These are phyloP conservation scores for Hemileia vastatrix DNA, from an alignment of 1,284 basidiomycete species.

Conservation along the genomic window DNA sequence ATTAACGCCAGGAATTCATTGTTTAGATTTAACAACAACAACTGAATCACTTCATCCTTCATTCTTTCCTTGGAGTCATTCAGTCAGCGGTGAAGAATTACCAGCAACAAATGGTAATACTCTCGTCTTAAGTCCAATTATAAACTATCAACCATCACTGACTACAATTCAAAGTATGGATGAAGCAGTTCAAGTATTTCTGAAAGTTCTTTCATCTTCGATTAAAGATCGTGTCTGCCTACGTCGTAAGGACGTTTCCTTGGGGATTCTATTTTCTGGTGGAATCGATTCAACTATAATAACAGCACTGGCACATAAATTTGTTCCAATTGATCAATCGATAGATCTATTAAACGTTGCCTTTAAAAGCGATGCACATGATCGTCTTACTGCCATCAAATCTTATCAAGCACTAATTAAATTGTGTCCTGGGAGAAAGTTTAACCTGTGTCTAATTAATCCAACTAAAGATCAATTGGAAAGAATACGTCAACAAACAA, in stretches of 20 bases:
- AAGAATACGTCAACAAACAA: too few species aligned
- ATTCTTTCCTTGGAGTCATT: background rate
- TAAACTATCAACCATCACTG: too few species aligned
- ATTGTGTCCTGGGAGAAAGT: conserved; percentile 62
- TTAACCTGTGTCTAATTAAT: conserved; percentile 49
- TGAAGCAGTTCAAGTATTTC: too few species aligned
- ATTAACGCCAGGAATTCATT: conserved; percentile 54
- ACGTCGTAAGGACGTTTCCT: background rate
- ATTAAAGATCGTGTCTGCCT: background rate
- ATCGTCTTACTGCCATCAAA: conserved; percentile 67
- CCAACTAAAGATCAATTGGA: conserved; percentile 14
- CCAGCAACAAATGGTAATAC: conserved; percentile 2
- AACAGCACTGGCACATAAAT: conserved; percentile 69
- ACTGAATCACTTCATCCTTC: background rate
- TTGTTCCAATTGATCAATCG: conserved; percentile 61
- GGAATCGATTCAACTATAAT: conserved; percentile 86
- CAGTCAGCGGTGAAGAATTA: conserved; percentile 8
- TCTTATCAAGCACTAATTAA: conserved; percentile 64
- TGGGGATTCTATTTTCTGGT: conserved; percentile 82
- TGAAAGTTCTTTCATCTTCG: conserved; percentile 6
- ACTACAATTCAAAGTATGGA: too few species aligned
- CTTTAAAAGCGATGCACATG: conserved; percentile 86
- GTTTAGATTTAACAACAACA: conserved; percentile 39
- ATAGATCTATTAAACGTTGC: conserved; percentile 94
- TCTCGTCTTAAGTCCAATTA: conserved; percentile 1